Percentiles rank a stretch among this genome's conserved stretches.
Evolutionary conservation across 148 eudicot species (phyloP).

Genomic region (Rhododendron vialii): DNA sequence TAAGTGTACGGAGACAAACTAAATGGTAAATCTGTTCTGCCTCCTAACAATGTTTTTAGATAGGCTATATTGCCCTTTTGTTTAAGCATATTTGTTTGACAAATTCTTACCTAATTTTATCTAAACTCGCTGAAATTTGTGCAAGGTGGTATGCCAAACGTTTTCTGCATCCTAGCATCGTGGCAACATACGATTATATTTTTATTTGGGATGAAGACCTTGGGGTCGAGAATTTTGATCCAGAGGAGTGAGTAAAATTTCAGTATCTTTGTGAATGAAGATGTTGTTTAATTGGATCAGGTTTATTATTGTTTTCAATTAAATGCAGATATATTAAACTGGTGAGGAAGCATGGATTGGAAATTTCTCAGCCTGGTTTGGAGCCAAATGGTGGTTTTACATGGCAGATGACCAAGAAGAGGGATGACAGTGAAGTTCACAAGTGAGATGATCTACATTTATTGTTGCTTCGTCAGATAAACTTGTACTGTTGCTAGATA

Average conservation of each 20-base stretch:
- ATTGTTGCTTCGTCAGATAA: not conserved
- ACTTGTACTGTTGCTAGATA: not conserved
- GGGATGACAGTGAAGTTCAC: constrained; percentile 74
- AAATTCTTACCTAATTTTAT: not conserved
- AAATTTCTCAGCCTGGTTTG: constrained; percentile 96
- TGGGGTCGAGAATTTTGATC: constrained; percentile 77
- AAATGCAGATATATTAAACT: constrained; percentile 63
- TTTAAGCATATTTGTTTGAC: not conserved
- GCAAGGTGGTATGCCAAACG: constrained; percentile 97
- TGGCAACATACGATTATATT: constrained; percentile 84
- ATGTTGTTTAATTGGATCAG: not conserved
- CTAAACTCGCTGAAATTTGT: constrained; percentile 1
- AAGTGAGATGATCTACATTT: constrained; percentile 41
- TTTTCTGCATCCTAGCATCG: constrained; percentile 89
- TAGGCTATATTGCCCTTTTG: not conserved
- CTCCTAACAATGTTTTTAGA: not conserved
- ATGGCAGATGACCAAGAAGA: constrained; percentile 84
- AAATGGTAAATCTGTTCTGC: constrained; percentile 43
- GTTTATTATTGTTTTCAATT: not conserved
- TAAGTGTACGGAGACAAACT: constrained; percentile 70
- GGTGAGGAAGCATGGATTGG: constrained; percentile 78
- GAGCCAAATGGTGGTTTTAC: constrained; percentile 63
- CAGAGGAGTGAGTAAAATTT: constrained; percentile 65
- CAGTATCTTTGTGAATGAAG: not conserved
- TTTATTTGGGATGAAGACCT: constrained; percentile 98